A percentile compares a stretch with the other conserved stretches of the same genome.
phyloP scores from a whole-genome alignment of 257 asterid genomes.

The Lycium barbarum region DNA sequence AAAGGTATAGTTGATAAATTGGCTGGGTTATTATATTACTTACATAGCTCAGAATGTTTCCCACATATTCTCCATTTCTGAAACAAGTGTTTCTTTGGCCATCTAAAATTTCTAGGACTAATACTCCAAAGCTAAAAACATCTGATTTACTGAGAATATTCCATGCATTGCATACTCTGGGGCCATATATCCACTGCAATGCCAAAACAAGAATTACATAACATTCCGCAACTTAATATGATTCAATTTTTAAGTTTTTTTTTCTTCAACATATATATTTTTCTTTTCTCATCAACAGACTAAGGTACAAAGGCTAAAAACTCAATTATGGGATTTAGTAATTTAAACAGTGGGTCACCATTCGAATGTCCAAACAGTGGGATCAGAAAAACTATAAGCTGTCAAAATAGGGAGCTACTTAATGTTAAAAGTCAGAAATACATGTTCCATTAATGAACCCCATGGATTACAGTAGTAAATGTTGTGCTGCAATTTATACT shows the following conservation, averaged over 20 bases:
- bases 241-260: not conserved
- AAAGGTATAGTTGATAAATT: not conserved
- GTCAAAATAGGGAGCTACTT: not conserved
- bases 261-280: not conserved
- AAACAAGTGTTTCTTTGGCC: not conserved
- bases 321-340: not conserved
- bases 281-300: not conserved
- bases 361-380: not conserved
- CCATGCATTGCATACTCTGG: conserved; percentile 35
- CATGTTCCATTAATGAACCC: not conserved
- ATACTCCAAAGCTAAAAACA: conserved; percentile 40
- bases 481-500: too few species aligned
- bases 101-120: conserved; percentile 32
- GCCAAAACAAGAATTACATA: not conserved
- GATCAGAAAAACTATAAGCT: not conserved
- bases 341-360: not conserved
- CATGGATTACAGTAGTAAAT: not conserved
- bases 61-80: not conserved
- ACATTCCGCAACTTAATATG: not conserved
- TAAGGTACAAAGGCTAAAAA: not conserved
- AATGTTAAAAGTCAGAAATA: not conserved
- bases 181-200: conserved; percentile 39
- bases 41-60: conserved; percentile 25
- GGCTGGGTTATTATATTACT: conserved; percentile 22
- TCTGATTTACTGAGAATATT: conserved; percentile 34